Evolutionary conservation across 2,329 filamentous ascomycete species (phyloP).

Genomic region (Microsporum audouinii): DNA sequence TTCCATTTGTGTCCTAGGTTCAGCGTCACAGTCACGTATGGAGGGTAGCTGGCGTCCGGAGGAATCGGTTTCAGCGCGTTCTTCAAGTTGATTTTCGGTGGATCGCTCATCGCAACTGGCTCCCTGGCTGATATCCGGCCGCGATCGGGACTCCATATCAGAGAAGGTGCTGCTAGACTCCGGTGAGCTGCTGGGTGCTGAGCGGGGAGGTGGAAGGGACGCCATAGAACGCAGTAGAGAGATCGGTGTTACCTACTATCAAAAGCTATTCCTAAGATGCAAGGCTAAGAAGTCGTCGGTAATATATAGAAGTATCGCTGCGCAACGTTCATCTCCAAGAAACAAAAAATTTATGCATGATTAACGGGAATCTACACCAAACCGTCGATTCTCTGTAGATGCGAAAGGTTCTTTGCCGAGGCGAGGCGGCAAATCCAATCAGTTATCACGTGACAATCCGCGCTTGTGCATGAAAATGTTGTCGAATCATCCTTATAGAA

Average conservation of each 20-base stretch:
- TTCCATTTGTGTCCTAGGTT: neutral
- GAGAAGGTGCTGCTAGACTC: constrained; percentile 11
- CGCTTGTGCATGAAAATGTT: neutral
- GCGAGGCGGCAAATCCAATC: neutral
- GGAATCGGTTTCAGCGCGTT: constrained; percentile 21
- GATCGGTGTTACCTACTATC: too few species aligned
- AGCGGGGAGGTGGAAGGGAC: constrained; percentile 24
- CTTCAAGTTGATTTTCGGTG: neutral
- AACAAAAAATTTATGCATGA: neutral
- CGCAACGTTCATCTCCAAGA: neutral
- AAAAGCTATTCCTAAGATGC: neutral
- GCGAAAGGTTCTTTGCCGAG: neutral
- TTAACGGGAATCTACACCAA: neutral
- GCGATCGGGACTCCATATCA: neutral
- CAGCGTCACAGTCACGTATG: neutral
- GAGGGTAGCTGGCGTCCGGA: constrained; percentile 16
- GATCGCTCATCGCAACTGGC: neutral
- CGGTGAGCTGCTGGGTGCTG: constrained; percentile 20
- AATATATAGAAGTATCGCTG: neutral
- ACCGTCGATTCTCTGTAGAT: neutral
- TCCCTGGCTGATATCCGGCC: neutral
- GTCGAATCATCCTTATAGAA: too few species aligned
- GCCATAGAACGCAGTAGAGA: constrained; percentile 20
- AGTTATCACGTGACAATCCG: neutral
- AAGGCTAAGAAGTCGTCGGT: neutral